A percentile compares a stretch with the other conserved stretches of the same genome.
These are phyloP conservation scores for Strobilomyces dryophilus DNA, from an alignment of 768 basidiomycete genomes.

Conservation along the genomic window DNA sequence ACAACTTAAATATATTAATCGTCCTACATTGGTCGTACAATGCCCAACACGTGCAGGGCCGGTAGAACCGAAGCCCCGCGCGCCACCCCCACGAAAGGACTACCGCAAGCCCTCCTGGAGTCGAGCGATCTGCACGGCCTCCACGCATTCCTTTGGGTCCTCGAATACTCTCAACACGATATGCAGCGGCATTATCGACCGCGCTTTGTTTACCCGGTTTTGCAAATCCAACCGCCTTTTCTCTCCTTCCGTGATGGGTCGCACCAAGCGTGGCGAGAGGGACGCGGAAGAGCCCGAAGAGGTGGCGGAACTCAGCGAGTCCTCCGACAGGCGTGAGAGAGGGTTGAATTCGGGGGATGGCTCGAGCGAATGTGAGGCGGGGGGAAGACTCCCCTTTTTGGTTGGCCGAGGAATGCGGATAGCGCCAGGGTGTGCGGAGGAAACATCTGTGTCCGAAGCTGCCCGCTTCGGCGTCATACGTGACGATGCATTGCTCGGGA, in stretches of 20 bases:
- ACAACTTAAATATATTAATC: neutral
- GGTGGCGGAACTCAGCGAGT: conserved; percentile 22
- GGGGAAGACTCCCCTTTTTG: conserved; percentile 12
- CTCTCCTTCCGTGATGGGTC: conserved; percentile 47
- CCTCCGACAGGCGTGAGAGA: conserved; percentile 18
- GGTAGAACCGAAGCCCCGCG: neutral
- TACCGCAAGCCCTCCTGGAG: conserved; percentile 3
- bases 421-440: conserved; percentile 2
- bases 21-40: too few species aligned
- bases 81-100: neutral
- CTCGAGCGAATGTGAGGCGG: conserved; percentile 9
- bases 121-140: conserved; percentile 45
- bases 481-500: neutral
- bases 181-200: conserved; percentile 52
- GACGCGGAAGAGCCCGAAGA: conserved; percentile 21
- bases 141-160: conserved; percentile 64
- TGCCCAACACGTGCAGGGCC: neutral
- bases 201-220: conserved; percentile 57
- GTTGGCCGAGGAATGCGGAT: conserved; percentile 14
- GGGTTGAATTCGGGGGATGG: conserved; percentile 8
- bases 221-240: conserved; percentile 57
- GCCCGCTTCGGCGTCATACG: conserved; percentile 15
- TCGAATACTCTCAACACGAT: conserved; percentile 65
- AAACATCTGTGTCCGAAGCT: conserved; percentile 18
- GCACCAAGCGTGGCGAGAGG: conserved; percentile 11